phyloP scores from a whole-genome alignment of 805 yeast genomes.

The Lipomyces spencermartinsiae region DNA sequence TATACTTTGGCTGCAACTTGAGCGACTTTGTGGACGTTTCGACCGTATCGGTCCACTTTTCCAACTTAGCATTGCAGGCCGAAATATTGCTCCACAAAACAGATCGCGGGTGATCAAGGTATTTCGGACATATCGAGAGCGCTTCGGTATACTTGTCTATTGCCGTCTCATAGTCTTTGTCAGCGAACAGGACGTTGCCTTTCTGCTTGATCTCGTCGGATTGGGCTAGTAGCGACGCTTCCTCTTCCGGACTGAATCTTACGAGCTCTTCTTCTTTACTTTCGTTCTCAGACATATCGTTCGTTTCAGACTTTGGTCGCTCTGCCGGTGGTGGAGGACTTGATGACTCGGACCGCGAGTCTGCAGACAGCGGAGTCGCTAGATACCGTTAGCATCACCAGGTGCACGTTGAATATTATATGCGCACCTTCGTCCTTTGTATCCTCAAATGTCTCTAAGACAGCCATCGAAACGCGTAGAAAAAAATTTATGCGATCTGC shows the following conservation, averaged over 20 bases:
- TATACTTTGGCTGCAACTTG: constrained; percentile 61
- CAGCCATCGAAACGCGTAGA: neutral
- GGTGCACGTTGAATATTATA: neutral
- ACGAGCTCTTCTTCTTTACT: neutral
- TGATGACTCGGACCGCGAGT: neutral
- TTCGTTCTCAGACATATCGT: neutral
- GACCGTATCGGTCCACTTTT: constrained; percentile 54
- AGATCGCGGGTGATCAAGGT: constrained; percentile 30
- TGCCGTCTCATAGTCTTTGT: constrained; percentile 25
- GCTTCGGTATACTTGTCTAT: constrained; percentile 26
- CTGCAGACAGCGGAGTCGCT: neutral
- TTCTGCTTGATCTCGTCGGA: constrained; percentile 52
- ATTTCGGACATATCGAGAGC: constrained; percentile 26
- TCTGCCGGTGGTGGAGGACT: neutral
- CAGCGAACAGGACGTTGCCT: constrained; percentile 42
- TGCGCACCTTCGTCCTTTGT: neutral
- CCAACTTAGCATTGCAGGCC: constrained; percentile 41
- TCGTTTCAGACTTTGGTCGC: neutral
- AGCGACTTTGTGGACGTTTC: constrained; percentile 69
- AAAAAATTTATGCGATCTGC: neutral
- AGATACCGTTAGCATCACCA: neutral
- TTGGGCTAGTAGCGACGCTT: constrained; percentile 34
- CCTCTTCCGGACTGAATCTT: constrained; percentile 38
- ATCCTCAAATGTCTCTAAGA: neutral
- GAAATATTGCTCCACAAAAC: constrained; percentile 41